Percentiles rank a stretch among this genome's conserved stretches.
phyloP scores from a whole-genome alignment of 1,284 basidiomycete species.

The Paramarasmius palmivorus region DNA sequence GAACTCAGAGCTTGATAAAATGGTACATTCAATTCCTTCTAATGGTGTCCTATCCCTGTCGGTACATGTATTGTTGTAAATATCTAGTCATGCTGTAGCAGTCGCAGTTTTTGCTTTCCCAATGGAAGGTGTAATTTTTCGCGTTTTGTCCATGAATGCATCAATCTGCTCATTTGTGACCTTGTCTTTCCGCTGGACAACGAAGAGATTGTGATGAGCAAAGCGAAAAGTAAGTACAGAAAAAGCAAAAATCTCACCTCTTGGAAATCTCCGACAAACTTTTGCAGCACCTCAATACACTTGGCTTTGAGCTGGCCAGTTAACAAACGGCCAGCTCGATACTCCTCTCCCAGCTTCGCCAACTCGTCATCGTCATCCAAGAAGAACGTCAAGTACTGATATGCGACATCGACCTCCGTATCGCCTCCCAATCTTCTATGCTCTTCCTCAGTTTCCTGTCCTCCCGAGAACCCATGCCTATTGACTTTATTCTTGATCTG shows the following conservation, averaged over 20 bases:
- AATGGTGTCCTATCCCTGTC: too few species aligned
- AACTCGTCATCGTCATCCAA: conserved; percentile 93
- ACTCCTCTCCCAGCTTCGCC: conserved; percentile 81
- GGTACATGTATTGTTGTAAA: too few species aligned
- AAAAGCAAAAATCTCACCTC: conserved; percentile 52
- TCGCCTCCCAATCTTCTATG: conserved; percentile 89
- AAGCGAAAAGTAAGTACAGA: conserved; percentile 2
- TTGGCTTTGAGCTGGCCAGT: conserved; percentile 93
- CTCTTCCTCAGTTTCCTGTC: conserved; percentile 91
- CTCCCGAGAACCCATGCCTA: conserved; percentile 89
- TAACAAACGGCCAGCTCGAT: conserved; percentile 85
- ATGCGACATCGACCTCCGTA: conserved; percentile 94
- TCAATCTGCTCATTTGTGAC: conserved; percentile 81
- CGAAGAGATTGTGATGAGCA: conserved; percentile 8
- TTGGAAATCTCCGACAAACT: conserved; percentile 89
- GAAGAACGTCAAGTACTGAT: conserved; percentile 97
- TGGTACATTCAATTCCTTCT: too few species aligned
- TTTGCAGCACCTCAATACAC: conserved; percentile 85
- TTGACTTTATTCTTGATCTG: conserved; percentile 99
- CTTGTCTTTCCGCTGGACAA: conserved; percentile 69
- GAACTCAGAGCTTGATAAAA: too few species aligned
- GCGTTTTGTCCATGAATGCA: conserved; percentile 82
- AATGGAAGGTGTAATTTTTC: conserved; percentile 72
- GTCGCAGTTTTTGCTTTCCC: conserved; percentile 21
- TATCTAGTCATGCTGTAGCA: background rate